Conservation (phyloP, 2,329 filamentous ascomycete species). For the Cytospora schulzeri region DNA sequence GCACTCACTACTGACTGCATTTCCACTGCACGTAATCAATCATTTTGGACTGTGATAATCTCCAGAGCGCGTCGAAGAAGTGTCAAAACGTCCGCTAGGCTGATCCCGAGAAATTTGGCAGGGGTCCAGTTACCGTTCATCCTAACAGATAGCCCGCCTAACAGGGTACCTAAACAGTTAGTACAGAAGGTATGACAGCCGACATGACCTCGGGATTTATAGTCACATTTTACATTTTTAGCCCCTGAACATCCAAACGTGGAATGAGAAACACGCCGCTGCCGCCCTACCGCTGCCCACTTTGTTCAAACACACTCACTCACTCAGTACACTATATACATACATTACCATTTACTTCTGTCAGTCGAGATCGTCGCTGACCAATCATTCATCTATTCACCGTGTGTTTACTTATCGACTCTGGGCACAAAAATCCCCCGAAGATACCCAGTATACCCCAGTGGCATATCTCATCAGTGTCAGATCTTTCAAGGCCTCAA, state of each 20-base stretch:
- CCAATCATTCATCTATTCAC: neutral
- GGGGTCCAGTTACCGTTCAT: neutral
- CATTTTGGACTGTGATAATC: neutral
- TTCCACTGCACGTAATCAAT: neutral
- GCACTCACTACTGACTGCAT: too few relatives aligned
- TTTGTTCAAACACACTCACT: too few relatives aligned
- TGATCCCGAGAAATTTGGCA: neutral
- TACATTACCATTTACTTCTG: neutral
- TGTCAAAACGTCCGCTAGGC: neutral
- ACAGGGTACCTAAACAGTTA: neutral
- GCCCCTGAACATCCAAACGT: neutral
- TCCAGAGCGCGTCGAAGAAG: neutral
- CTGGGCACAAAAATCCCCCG: neutral
- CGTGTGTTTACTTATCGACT: neutral
- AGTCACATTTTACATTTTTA: neutral
- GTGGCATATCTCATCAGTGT: neutral
- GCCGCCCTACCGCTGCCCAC: too few relatives aligned
- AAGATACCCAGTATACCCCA: neutral
- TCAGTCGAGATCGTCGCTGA: conserved; percentile 1
- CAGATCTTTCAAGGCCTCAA: neutral
- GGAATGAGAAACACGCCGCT: neutral
- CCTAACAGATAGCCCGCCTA: neutral
- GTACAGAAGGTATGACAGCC: neutral
- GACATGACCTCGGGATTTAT: neutral
- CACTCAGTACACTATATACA: too few relatives aligned